Evolutionary conservation across 2,329 filamentous ascomycete genomes (phyloP).

Genomic region (Aspergillus sp.): DNA sequence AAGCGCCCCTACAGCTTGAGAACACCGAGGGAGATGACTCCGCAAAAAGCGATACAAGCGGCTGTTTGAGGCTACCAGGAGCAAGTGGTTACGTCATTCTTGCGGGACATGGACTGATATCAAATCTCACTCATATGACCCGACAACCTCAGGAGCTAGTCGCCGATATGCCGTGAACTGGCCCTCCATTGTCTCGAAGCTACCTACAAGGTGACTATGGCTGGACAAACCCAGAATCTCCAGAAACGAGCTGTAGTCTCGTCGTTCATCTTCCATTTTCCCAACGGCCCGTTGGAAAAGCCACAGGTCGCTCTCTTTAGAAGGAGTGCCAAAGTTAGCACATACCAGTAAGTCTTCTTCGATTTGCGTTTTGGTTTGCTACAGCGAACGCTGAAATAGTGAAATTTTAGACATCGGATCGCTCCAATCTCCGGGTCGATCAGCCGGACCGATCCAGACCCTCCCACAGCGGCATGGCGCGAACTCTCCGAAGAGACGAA

Average conservation of each 20-base stretch:
- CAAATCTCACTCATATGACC: not conserved
- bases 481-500: slow-evolving; percentile 67
- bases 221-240: slow-evolving; percentile 20
- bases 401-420: slow-evolving; percentile 50
- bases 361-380: not conserved
- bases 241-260: slow-evolving; percentile 47
- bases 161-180: not conserved
- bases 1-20: not conserved
- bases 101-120: not conserved
- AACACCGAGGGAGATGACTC: not conserved
- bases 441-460: slow-evolving; percentile 56
- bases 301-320: slow-evolving; percentile 65
- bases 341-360: slow-evolving; percentile 57
- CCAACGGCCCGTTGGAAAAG: slow-evolving; percentile 23
- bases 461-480: slow-evolving; percentile 63
- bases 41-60: not conserved
- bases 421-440: slow-evolving; percentile 68
- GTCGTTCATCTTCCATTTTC: slow-evolving; percentile 46
- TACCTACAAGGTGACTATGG: slow-evolving; percentile 10
- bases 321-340: slow-evolving; percentile 62
- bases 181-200: not conserved
- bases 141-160: not conserved
- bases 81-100: slow-evolving; percentile 1
- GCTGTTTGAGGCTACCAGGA: not conserved
- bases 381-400: not conserved